Base-by-base conservation (phyloP, 306 rosid genomes). In the Rosa rugosa region DNA sequence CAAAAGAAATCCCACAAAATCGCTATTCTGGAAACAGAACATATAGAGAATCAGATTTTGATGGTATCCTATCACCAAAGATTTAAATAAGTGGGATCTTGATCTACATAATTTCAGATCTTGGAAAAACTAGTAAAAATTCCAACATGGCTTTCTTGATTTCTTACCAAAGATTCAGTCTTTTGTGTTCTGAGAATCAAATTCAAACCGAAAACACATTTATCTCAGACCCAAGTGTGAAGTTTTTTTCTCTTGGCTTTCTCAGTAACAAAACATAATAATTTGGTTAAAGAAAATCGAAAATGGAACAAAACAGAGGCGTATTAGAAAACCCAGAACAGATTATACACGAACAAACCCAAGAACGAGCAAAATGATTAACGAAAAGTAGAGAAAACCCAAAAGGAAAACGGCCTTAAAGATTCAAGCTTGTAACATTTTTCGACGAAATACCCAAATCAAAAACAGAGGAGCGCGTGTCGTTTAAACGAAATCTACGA, bases 241-340 rank as follows among this genome's bases (percentile, higher is more conserved):
- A 20, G 22, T 50, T 41, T 16, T 51, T 8, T 5, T 72, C 17
- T 38, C 49, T 20, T 36, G 50, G 18, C 46, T 20, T 72, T 73
- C 38, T 38, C 23, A 13, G 16, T 36, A 8, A 73, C 68, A 13
- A 54, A 56, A 72, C 65, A 51, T 8, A 7, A 7, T 31, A 64
- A 31, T 34, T 14, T 13, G 22, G 70, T n/a, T 11, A 22, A 22
- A n/a, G 2, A 12, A 11, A 40, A 67, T 11, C 5, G 7, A 22
- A 44, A 22, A 44, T 8, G 2, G 73, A n/a, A 45, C 45, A 72
- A 73, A 53, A 56, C 53, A 73, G 53, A 56, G 40, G 76, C 76
- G 65, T 47, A 13, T 14, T 2, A 36, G 23, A 41, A 73, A 54
- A 36, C 22, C 34, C 6, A 54, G 2, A 38, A 73, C 66, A 54